Conservation (phyloP, 495 filamentous ascomycete genomes). For the Penicillium maclennaniae region DNA sequence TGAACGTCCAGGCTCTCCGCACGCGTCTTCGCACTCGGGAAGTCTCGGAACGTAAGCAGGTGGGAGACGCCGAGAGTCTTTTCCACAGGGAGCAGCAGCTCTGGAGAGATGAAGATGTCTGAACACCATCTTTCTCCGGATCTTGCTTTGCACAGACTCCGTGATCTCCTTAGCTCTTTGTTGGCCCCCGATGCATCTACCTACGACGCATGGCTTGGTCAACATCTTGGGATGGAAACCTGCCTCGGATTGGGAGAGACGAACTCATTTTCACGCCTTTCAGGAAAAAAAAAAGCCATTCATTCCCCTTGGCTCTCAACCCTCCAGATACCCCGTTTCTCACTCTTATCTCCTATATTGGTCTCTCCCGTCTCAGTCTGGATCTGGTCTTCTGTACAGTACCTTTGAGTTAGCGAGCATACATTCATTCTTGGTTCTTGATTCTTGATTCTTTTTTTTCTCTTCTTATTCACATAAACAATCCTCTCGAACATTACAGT, state of each 20-base stretch:
- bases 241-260: background rate
- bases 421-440: constrained; percentile 5
- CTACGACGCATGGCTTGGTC: background rate
- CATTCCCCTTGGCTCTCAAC: constrained; percentile 4
- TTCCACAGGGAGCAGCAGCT: constrained; percentile 31
- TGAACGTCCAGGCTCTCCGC: constrained; percentile 55
- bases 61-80: constrained; percentile 73
- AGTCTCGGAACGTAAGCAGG: constrained; percentile 79
- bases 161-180: background rate
- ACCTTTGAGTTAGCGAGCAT: constrained; percentile 19
- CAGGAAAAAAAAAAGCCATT: background rate
- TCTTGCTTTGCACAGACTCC: constrained; percentile 4
- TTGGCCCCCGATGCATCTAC: background rate
- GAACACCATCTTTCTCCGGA: background rate
- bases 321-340: constrained; percentile 16
- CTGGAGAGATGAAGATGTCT: constrained; percentile 20
- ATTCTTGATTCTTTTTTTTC: no score
- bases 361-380: constrained; percentile 1
- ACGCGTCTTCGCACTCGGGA: constrained; percentile 57
- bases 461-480: background rate
- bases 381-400: constrained; percentile 20
- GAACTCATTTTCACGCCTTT: background rate
- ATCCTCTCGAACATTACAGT: background rate
- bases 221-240: constrained; percentile 8
- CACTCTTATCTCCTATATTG: background rate